These are phyloP conservation scores for Hordeum pubiflorum DNA, from an alignment of 202 grass and related monocot species.

Conservation along the genomic window DNA sequence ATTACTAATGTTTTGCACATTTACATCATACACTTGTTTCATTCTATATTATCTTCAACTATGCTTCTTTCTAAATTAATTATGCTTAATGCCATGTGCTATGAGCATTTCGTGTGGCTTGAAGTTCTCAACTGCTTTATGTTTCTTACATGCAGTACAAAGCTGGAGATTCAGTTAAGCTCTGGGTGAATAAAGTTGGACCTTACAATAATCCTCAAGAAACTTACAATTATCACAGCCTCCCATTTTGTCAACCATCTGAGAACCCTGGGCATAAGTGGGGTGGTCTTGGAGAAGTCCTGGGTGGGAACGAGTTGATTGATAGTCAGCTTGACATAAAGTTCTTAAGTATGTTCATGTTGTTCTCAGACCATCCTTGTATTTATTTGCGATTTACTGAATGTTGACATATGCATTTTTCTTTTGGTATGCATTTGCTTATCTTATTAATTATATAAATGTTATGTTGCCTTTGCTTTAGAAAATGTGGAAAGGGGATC, in stretches of 20 bases:
- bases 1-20: neutral
- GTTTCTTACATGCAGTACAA: conserved; percentile 63
- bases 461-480: conserved; percentile 37
- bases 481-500: conserved; percentile 54
- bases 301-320: conserved; percentile 95
- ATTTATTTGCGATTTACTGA: conserved; percentile 11
- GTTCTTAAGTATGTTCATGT: conserved; percentile 64
- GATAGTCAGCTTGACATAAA: conserved; percentile 87
- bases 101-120: neutral
- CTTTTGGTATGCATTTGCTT: neutral
- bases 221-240: conserved; percentile 96
- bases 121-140: conserved; percentile 21
- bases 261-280: conserved; percentile 74
- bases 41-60: neutral
- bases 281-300: conserved; percentile 92
- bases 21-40: neutral
- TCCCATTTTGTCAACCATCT: conserved; percentile 83
- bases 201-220: conserved; percentile 98
- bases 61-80: conserved; percentile 13
- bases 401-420: neutral
- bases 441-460: conserved; percentile 13
- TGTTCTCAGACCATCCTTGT: conserved; percentile 22
- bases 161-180: conserved; percentile 60
- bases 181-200: conserved; percentile 98
- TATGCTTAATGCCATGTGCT: neutral